Evolutionary conservation across 2,329 filamentous ascomycete genomes (phyloP).

Genomic region (Cladorrhinum sp.): DNA sequence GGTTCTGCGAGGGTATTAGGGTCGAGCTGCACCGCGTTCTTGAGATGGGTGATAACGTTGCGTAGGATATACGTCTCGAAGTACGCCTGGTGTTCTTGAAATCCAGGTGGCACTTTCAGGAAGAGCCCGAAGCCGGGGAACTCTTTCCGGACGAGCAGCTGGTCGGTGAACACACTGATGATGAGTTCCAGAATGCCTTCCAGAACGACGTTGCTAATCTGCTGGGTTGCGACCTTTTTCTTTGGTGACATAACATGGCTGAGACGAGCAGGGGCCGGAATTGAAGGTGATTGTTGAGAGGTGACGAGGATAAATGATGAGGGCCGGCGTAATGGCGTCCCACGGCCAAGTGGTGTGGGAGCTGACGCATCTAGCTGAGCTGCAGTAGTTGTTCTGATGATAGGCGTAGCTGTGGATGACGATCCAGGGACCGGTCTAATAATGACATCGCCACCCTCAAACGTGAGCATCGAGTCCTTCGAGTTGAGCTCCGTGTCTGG

Average conservation of each 20-base stretch:
- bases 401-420: conserved; percentile 56
- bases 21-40: conserved; percentile 66
- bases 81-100: conserved; percentile 90
- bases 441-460: conserved; percentile 81
- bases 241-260: conserved; percentile 60
- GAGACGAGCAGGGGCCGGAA: conserved; percentile 60
- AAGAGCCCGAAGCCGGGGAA: conserved; percentile 85
- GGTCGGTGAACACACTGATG: conserved; percentile 77
- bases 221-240: conserved; percentile 48
- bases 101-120: conserved; percentile 84
- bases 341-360: conserved; percentile 44
- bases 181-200: conserved; percentile 76
- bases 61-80: conserved; percentile 88
- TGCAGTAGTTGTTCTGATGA: conserved; percentile 68
- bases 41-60: conserved; percentile 68
- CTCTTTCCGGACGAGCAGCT: conserved; percentile 81
- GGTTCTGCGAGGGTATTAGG: conserved; percentile 75
- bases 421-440: conserved; percentile 69
- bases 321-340: conserved; percentile 68
- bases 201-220: conserved; percentile 66
- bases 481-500: conserved; percentile 86
- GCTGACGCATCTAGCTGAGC: conserved; percentile 49
- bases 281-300: conserved; percentile 58
- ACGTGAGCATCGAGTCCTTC: conserved; percentile 73
- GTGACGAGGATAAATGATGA: conserved; percentile 92